A percentile compares a stretch with the other conserved stretches of the same genome.
These are phyloP conservation scores for Neostapfia colusana DNA, from an alignment of 176 grass and related monocot genomes.

Conservation along the genomic window DNA sequence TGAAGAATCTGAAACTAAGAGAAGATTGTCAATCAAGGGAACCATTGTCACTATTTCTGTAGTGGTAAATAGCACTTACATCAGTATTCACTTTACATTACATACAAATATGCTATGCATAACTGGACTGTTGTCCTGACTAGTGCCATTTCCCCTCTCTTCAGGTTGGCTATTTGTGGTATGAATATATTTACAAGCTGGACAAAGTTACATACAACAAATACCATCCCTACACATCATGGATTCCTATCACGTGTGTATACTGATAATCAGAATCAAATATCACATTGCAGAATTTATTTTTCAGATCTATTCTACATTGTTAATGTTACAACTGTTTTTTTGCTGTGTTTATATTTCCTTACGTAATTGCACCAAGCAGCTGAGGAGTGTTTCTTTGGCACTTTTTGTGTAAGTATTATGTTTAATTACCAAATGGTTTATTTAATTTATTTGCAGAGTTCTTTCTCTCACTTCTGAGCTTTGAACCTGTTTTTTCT, in stretches of 20 bases:
- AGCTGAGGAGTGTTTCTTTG: constrained; percentile 71
- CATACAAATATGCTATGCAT: no score
- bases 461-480: constrained; percentile 8
- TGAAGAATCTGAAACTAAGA: constrained; percentile 83
- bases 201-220: constrained; percentile 97
- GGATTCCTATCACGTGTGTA: constrained; percentile 98
- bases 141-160: constrained; percentile 27
- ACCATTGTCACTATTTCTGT: constrained; percentile 64
- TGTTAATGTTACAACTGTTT: constrained; percentile 3
- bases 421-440: background rate
- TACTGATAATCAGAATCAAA: constrained; percentile 3
- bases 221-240: constrained; percentile 98
- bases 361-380: constrained; percentile 88
- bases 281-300: constrained; percentile 16
- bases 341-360: constrained; percentile 83
- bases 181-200: constrained; percentile 96
- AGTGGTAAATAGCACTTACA: constrained; percentile 55
- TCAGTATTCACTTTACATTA: constrained; percentile 12
- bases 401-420: constrained; percentile 83
- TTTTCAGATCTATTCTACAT: constrained; percentile 20
- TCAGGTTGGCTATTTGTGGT: constrained; percentile 89
- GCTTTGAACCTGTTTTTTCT: constrained; percentile 14
- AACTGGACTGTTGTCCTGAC: constrained; percentile 25
- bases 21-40: constrained; percentile 80
- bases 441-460: constrained; percentile 19